A percentile compares a stretch with the other conserved stretches of the same genome.
These are phyloP conservation scores for Tilletia horrida DNA, from an alignment of 1,284 basidiomycete species.

Conservation along the genomic window DNA sequence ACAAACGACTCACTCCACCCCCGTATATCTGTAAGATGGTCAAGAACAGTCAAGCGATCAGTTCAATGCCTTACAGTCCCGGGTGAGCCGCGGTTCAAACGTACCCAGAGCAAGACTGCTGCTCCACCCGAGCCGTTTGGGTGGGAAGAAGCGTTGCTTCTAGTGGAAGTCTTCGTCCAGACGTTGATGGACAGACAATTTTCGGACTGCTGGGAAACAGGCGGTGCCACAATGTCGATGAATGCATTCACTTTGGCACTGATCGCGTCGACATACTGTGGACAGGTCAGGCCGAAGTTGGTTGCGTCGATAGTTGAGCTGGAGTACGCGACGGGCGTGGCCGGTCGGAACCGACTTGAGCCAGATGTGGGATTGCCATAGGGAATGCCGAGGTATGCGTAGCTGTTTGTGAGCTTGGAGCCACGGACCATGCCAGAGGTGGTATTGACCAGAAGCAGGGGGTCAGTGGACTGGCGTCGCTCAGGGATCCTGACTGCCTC, in stretches of 20 bases:
- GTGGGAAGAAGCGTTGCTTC: slow-evolving; percentile 19
- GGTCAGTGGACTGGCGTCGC: slow-evolving; percentile 6
- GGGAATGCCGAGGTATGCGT: slow-evolving; percentile 67
- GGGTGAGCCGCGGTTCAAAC: too few relatives aligned
- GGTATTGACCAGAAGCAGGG: neutral
- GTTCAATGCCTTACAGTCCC: neutral
- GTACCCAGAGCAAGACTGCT: slow-evolving; percentile 64
- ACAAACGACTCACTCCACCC: too few relatives aligned
- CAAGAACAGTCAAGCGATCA: neutral
- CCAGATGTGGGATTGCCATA: slow-evolving; percentile 66
- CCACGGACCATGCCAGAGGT: neutral
- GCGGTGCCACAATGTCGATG: slow-evolving; percentile 5
- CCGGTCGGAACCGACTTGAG: slow-evolving; percentile 63
- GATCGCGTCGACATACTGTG: neutral
- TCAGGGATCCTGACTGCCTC: too few relatives aligned
- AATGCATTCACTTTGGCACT: slow-evolving; percentile 22
- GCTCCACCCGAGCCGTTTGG: slow-evolving; percentile 32
- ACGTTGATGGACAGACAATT: slow-evolving; percentile 30
- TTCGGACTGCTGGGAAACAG: slow-evolving; percentile 22
- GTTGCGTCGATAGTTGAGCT: slow-evolving; percentile 4
- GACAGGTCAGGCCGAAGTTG: slow-evolving; percentile 1
- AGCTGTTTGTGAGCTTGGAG: slow-evolving; percentile 46
- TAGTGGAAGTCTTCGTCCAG: neutral
- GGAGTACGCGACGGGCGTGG: slow-evolving; percentile 54
- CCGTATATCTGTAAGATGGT: slow-evolving; percentile 57